Conservation (phyloP, 352 stramenopile species). For the Globisporangium canariense region DNA sequence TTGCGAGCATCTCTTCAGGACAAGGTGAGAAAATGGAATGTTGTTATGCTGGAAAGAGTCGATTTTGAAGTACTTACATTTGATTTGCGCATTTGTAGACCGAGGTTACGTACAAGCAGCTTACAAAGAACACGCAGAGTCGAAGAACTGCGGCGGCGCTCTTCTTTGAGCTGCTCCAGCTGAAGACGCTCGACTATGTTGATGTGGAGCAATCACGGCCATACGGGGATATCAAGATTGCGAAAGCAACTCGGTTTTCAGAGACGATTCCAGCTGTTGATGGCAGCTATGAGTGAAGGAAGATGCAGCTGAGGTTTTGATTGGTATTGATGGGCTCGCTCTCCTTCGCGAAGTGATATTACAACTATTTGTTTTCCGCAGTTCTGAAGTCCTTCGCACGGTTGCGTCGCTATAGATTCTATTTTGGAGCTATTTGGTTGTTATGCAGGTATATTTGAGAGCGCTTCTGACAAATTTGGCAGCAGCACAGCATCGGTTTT, state of each 20-base stretch:
- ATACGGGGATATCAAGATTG: slow-evolving; percentile 94
- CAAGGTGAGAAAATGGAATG: slow-evolving; percentile 33
- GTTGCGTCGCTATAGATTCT: slow-evolving; percentile 1
- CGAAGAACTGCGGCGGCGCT: slow-evolving; percentile 89
- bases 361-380: slow-evolving; percentile 6
- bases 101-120: slow-evolving; percentile 80
- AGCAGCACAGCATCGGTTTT: slow-evolving; percentile 7
- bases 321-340: slow-evolving; percentile 1
- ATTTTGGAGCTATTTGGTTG: slow-evolving; percentile 1
- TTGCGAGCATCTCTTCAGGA: slow-evolving; percentile 68
- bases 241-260: slow-evolving; percentile 62
- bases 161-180: slow-evolving; percentile 96
- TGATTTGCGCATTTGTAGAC: slow-evolving; percentile 23
- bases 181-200: slow-evolving; percentile 98
- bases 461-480: slow-evolving; percentile 1
- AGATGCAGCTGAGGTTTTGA: slow-evolving; percentile 1
- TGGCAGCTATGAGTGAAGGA: slow-evolving; percentile 26
- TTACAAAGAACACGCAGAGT: slow-evolving; percentile 80
- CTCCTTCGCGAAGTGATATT: slow-evolving; percentile 2
- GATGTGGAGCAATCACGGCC: slow-evolving; percentile 90
- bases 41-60: slow-evolving; percentile 6
- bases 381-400: background rate
- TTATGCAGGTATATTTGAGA: background rate
- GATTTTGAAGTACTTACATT: background rate
- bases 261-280: slow-evolving; percentile 81